A percentile compares a stretch with the other conserved stretches of the same genome.
These are phyloP conservation scores for Scytalidium lignicola DNA, from an alignment of 2,329 filamentous ascomycete species.

Conservation along the genomic window DNA sequence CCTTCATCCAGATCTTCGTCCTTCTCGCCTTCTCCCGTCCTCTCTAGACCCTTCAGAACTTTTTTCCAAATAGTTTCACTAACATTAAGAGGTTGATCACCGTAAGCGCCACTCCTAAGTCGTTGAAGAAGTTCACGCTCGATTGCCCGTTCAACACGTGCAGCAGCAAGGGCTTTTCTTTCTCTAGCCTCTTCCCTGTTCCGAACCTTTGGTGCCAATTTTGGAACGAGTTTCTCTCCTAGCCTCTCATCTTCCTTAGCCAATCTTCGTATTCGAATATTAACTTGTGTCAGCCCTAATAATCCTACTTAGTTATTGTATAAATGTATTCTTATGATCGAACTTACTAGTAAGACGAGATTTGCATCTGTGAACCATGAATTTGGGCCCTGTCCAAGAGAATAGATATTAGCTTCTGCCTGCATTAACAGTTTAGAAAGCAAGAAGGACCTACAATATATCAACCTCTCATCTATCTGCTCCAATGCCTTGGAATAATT, in stretches of 20 bases:
- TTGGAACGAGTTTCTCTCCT: slow-evolving; percentile 82
- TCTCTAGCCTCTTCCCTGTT: slow-evolving; percentile 71
- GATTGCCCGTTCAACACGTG: slow-evolving; percentile 93
- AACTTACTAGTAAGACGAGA: slow-evolving; percentile 69
- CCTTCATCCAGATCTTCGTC: slow-evolving; percentile 89
- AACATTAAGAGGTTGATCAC: slow-evolving; percentile 89
- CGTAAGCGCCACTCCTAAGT: slow-evolving; percentile 86
- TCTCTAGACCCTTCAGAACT: slow-evolving; percentile 85
- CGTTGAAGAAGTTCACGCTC: slow-evolving; percentile 92
- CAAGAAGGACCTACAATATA: slow-evolving; percentile 62
- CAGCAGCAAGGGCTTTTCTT: slow-evolving; percentile 72
- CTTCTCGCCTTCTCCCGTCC: slow-evolving; percentile 72
- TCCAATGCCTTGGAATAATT: slow-evolving; percentile 89
- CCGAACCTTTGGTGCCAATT: slow-evolving; percentile 84
- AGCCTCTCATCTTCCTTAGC: slow-evolving; percentile 85
- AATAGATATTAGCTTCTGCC: not conserved
- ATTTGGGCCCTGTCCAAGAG: slow-evolving; percentile 62
- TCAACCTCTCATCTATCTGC: slow-evolving; percentile 78
- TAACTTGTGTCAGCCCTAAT: slow-evolving; percentile 75
- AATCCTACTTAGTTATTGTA: not conserved
- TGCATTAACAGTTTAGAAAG: too few species aligned
- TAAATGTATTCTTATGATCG: not conserved
- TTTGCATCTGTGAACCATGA: slow-evolving; percentile 91
- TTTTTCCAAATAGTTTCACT: slow-evolving; percentile 97
- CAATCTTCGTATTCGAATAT: slow-evolving; percentile 72